Conservation (phyloP, 192 early-diverging fungal genomes). For the Umbelopsis ramanniana region DNA sequence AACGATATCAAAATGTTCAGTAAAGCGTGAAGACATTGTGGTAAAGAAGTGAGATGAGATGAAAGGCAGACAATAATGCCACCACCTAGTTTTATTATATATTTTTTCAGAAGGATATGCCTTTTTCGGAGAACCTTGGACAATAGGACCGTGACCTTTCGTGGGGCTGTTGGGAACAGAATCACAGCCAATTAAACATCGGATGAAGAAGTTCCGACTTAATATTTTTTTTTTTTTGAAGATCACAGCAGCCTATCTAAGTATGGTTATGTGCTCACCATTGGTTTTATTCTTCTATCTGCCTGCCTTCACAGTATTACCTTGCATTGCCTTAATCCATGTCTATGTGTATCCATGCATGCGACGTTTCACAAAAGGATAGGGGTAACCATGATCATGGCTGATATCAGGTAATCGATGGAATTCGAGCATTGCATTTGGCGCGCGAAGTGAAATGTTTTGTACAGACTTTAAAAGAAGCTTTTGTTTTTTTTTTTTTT, state of each 20-base stretch:
- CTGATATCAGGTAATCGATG: too few relatives aligned
- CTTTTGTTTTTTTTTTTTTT: too few relatives aligned
- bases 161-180: slow-evolving; percentile 19
- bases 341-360: too few relatives aligned
- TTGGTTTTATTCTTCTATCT: too few relatives aligned
- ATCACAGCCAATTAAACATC: slow-evolving; percentile 18
- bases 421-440: too few relatives aligned
- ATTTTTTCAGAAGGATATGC: slow-evolving; percentile 18
- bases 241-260: not conserved
- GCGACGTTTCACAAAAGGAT: too few relatives aligned
- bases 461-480: too few relatives aligned
- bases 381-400: too few relatives aligned
- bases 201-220: not conserved
- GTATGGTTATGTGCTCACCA: not conserved
- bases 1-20: slow-evolving; percentile 21
- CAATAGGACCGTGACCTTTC: slow-evolving; percentile 17
- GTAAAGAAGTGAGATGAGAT: not conserved
- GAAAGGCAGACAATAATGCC: not conserved
- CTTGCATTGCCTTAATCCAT: too few relatives aligned
- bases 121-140: slow-evolving; percentile 14
- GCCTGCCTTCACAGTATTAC: too few relatives aligned
- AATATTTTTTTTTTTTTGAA: slow-evolving; percentile 16
- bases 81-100: not conserved
- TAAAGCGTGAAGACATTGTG: slow-evolving; percentile 18
- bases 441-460: too few relatives aligned